Evolutionary conservation across 2,329 filamentous ascomycete genomes (phyloP).

Genomic region (Gliomastix tumulicola): DNA sequence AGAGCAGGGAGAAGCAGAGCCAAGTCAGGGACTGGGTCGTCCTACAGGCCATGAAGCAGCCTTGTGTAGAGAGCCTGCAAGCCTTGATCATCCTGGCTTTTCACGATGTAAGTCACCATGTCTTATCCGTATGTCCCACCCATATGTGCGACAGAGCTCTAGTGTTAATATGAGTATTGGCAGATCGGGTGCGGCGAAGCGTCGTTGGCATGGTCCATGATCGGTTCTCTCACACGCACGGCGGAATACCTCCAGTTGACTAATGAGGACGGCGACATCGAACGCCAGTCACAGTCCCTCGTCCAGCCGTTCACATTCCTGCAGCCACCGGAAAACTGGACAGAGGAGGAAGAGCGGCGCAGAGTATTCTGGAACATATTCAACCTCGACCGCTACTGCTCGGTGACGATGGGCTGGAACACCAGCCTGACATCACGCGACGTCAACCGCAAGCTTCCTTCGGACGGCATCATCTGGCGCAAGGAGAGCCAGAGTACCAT

Average conservation of each 20-base stretch:
- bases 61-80: conserved; percentile 27
- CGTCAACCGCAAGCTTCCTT: conserved; percentile 18
- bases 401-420: conserved; percentile 19
- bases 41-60: conserved; percentile 19
- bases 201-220: conserved; percentile 16
- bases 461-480: conserved; percentile 32
- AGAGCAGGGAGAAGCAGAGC: conserved; percentile 6
- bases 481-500: conserved; percentile 27
- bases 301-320: conserved; percentile 16
- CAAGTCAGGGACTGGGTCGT: conserved; percentile 15
- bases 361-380: conserved; percentile 25
- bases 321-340: conserved; percentile 19
- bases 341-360: conserved; percentile 20
- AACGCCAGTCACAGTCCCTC: conserved; percentile 8
- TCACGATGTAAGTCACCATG: conserved; percentile 18
- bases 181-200: conserved; percentile 19
- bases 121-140: not conserved
- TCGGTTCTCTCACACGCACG: conserved; percentile 19
- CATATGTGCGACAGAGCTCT: not conserved
- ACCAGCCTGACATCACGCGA: conserved; percentile 22
- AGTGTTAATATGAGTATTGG: not conserved
- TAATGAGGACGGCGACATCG: conserved; percentile 11
- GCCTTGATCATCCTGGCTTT: conserved; percentile 28
- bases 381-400: conserved; percentile 17
- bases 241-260: conserved; percentile 21